Conservation (phyloP, 108 stramenopile genomes). For the Nannochloropsis oceanica region DNA sequence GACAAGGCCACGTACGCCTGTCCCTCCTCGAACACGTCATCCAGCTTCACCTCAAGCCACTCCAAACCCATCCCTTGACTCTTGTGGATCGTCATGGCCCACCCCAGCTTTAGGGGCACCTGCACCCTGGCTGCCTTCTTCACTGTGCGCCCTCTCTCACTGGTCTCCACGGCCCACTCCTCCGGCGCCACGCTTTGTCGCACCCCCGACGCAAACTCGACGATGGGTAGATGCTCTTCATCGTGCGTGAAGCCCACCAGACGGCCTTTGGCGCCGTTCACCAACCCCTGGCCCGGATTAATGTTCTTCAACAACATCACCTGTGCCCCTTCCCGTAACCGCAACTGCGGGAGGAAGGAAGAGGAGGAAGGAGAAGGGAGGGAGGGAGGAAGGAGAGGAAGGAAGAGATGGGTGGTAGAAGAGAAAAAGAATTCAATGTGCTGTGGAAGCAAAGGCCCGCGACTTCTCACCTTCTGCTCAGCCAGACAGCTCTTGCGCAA, state of each 20-base stretch:
- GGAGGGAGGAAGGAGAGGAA: too few species aligned
- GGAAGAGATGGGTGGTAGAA: too few species aligned
- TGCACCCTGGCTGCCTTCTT: not conserved
- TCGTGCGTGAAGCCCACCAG: slow-evolving; percentile 32
- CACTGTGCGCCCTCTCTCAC: not conserved
- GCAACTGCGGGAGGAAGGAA: too few species aligned
- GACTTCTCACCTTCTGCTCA: not conserved
- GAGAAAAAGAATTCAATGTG: too few species aligned
- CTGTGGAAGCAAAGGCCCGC: too few species aligned
- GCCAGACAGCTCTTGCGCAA: not conserved
- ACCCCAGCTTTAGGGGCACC: slow-evolving; percentile 21
- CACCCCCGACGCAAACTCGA: not conserved
- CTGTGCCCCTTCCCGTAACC: slow-evolving; percentile 8
- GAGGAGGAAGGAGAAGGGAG: too few species aligned
- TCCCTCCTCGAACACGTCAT: slow-evolving; percentile 6
- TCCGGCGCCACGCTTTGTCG: not conserved
- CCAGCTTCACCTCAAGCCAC: slow-evolving; percentile 7
- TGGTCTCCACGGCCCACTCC: not conserved
- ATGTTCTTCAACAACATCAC: slow-evolving; percentile 17
- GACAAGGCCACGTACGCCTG: slow-evolving; percentile 23
- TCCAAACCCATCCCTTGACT: slow-evolving; percentile 7
- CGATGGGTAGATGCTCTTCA: not conserved
- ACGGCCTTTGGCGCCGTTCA: slow-evolving; percentile 31
- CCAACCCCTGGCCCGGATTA: slow-evolving; percentile 28
- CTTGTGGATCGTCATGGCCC: slow-evolving; percentile 22